Conservation (phyloP, 2,329 filamentous ascomycete genomes). For the Rhytidhysteron rufulum region DNA sequence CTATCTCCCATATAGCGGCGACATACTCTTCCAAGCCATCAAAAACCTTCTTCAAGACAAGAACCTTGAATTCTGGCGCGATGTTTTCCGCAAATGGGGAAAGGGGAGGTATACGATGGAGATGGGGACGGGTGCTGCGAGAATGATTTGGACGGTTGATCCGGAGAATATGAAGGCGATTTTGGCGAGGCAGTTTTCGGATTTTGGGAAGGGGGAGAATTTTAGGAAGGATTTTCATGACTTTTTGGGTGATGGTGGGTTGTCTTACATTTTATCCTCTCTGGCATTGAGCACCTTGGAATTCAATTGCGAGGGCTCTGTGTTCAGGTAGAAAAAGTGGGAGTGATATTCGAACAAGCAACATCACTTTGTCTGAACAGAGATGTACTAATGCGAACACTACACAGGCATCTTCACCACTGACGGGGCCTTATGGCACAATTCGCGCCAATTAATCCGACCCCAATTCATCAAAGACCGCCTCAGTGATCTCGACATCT, state of each 20-base stretch:
- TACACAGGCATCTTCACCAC: slow-evolving; percentile 59
- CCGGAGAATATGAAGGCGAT: slow-evolving; percentile 90
- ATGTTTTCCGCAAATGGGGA: slow-evolving; percentile 44
- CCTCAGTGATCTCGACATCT: slow-evolving; percentile 74
- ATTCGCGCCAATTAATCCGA: slow-evolving; percentile 73
- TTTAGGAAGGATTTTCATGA: slow-evolving; percentile 74
- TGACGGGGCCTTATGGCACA: slow-evolving; percentile 75
- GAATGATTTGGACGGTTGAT: slow-evolving; percentile 73
- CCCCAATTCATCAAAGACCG: slow-evolving; percentile 86
- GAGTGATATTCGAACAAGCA: too few relatives aligned
- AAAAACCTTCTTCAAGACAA: slow-evolving; percentile 49
- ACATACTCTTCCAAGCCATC: slow-evolving; percentile 59
- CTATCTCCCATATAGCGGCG: slow-evolving; percentile 53
- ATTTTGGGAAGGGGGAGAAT: slow-evolving; percentile 75
- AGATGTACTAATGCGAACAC: too few relatives aligned
- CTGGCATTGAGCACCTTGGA: too few relatives aligned
- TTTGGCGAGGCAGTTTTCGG: slow-evolving; percentile 78
- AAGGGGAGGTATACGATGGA: slow-evolving; percentile 58
- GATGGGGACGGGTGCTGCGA: slow-evolving; percentile 49
- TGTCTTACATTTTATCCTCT: slow-evolving; percentile 1
- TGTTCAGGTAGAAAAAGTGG: too few relatives aligned
- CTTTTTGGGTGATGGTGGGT: slow-evolving; percentile 64
- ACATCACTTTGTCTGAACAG: too few relatives aligned
- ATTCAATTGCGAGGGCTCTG: too few relatives aligned
- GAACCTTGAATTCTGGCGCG: slow-evolving; percentile 60